Percentiles rank a stretch among this genome's conserved stretches.
Evolutionary conservation across 306 rosid species (phyloP).

Genomic region (Biancaea sappan): DNA sequence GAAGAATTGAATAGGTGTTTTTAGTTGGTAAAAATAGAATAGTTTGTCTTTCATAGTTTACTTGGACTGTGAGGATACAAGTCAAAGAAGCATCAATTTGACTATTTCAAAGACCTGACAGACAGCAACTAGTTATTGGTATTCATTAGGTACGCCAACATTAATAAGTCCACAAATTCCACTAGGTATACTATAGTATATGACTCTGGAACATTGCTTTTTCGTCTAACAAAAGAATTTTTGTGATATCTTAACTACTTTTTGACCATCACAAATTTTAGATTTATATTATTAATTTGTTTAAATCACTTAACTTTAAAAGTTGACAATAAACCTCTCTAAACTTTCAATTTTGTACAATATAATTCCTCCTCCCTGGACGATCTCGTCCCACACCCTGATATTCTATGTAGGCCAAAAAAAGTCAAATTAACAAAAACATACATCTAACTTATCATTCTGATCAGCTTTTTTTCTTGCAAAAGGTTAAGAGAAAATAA

Average conservation of each 20-base stretch:
- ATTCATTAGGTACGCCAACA: slow-evolving; percentile 40
- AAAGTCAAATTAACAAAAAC: too few species aligned
- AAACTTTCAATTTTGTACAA: too few species aligned
- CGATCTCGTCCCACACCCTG: too few species aligned
- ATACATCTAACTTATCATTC: too few species aligned
- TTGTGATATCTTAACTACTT: slow-evolving; percentile 11
- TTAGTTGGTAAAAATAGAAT: neutral
- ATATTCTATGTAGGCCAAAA: too few species aligned
- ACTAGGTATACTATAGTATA: neutral
- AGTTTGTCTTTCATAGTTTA: slow-evolving; percentile 1
- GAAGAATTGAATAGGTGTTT: neutral
- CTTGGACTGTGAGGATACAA: slow-evolving; percentile 27
- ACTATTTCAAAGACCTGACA: neutral
- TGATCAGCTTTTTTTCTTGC: too few species aligned
- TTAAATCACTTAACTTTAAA: too few species aligned
- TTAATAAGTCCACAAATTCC: slow-evolving; percentile 10
- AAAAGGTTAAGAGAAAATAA: too few species aligned
- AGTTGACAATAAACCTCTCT: too few species aligned
- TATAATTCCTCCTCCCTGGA: too few species aligned
- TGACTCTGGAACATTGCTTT: neutral
- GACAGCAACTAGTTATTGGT: slow-evolving; percentile 29
- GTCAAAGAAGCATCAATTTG: slow-evolving; percentile 39
- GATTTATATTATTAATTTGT: neutral
- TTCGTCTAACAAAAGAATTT: neutral
- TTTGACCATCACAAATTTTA: slow-evolving; percentile 4